A percentile compares a stretch with the other conserved stretches of the same genome.
Evolutionary conservation across 1,139 yeast species (phyloP).

Genomic region (Saccharomyces pastorianus): DNA sequence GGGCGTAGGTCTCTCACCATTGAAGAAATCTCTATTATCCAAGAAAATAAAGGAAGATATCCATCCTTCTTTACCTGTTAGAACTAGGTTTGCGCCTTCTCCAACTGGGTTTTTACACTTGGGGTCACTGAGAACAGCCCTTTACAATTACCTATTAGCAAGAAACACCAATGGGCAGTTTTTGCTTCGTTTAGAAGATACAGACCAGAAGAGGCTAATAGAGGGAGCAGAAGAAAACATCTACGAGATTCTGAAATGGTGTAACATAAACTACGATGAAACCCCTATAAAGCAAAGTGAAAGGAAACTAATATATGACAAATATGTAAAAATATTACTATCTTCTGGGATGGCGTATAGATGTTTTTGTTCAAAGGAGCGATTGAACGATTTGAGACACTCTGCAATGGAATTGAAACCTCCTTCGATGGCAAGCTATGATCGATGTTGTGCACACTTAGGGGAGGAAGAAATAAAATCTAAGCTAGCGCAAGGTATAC

Average conservation of each 20-base stretch:
- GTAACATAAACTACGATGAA: constrained; percentile 69
- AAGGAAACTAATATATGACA: constrained; percentile 52
- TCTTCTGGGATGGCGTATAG: constrained; percentile 69
- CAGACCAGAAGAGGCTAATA: constrained; percentile 74
- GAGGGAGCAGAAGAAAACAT: constrained; percentile 77
- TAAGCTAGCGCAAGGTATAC: constrained; percentile 29
- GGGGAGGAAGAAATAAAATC: constrained; percentile 37
- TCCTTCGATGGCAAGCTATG: constrained; percentile 89
- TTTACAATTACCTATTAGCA: constrained; percentile 81
- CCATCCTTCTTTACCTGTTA: constrained; percentile 52
- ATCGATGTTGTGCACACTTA: constrained; percentile 59
- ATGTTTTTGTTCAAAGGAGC: constrained; percentile 79
- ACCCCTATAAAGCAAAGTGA: constrained; percentile 85
- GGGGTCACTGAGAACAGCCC: constrained; percentile 88
- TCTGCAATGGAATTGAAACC: constrained; percentile 71
- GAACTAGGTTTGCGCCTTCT: constrained; percentile 95
- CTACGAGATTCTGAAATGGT: constrained; percentile 69
- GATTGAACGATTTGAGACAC: constrained; percentile 57
- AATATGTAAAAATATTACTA: constrained; percentile 50
- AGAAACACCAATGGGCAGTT: constrained; percentile 74
- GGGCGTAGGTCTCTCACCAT: constrained; percentile 1
- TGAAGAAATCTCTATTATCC: constrained; percentile 16
- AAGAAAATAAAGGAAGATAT: constrained; percentile 24
- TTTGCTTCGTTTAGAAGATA: constrained; percentile 78
- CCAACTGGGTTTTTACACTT: constrained; percentile 91